A percentile compares a stretch with the other conserved stretches of the same genome.
Conservation (phyloP, 495 filamentous ascomycete species). For the Tirmania nivea region DNA sequence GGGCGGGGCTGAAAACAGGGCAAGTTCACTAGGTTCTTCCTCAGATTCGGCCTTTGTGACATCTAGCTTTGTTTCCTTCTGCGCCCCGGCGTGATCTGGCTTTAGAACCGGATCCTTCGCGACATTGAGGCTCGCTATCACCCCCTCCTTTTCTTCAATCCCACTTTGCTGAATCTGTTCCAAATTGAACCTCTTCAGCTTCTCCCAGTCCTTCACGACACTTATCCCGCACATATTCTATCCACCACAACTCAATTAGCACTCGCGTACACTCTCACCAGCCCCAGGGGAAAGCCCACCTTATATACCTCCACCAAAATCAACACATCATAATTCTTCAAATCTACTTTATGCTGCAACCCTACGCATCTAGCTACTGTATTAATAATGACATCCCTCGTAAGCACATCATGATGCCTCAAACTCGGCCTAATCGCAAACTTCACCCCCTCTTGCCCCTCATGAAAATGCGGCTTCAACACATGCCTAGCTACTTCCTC, state of each 20-base stretch:
- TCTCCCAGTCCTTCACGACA: constrained; percentile 49
- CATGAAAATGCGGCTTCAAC: constrained; percentile 50
- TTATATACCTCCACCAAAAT: constrained; percentile 79
- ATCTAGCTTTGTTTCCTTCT: no score
- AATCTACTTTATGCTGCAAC: constrained; percentile 54
- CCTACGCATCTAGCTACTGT: constrained; percentile 49
- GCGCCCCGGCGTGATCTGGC: no score
- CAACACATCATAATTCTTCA: constrained; percentile 58
- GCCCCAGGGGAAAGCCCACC: constrained; percentile 29
- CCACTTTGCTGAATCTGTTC: constrained; percentile 33
- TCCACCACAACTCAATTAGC: not conserved
- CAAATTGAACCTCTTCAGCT: constrained; percentile 49
- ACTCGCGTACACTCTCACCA: no score
- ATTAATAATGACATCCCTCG: constrained; percentile 55
- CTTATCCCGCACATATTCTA: constrained; percentile 64
- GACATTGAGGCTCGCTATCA: no score
- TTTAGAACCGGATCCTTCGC: no score
- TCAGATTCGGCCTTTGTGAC: no score
- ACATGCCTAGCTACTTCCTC: constrained; percentile 49
- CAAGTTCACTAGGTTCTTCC: no score
- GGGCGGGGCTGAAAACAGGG: no score
- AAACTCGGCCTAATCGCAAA: constrained; percentile 78
- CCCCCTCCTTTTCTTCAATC: no score
- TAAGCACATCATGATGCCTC: constrained; percentile 55
- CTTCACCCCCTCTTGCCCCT: constrained; percentile 26